Conservation (phyloP, 129 eudicot species). For the Pulicaria dysenterica region DNA sequence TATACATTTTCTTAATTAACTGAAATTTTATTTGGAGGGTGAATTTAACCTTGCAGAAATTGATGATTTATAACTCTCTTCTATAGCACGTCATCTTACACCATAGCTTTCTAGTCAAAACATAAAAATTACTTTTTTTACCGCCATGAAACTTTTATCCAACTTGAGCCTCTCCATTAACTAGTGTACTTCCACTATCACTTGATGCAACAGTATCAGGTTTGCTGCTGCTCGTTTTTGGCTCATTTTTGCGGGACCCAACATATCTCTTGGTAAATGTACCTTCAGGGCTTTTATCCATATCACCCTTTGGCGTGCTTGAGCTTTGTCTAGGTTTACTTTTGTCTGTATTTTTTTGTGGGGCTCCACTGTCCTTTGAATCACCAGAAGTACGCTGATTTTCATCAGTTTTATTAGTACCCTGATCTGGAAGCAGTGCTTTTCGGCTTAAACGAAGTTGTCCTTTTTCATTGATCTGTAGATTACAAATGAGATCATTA, state of each 20-base stretch:
- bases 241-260: conserved; percentile 46
- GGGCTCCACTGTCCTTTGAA: conserved; percentile 46
- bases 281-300: conserved; percentile 33
- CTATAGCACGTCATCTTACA: conserved; percentile 28
- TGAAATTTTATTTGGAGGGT: background rate
- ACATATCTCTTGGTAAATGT: conserved; percentile 47
- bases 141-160: conserved; percentile 38
- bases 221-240: conserved; percentile 48
- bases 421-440: conserved; percentile 81
- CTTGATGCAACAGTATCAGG: conserved; percentile 37
- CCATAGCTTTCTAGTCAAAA: conserved; percentile 27
- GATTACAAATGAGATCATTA: conserved; percentile 1
- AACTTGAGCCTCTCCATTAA: conserved; percentile 78
- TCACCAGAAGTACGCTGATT: conserved; percentile 38
- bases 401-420: conserved; percentile 50
- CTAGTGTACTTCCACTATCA: conserved; percentile 45
- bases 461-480: conserved; percentile 96
- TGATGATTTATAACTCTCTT: conserved; percentile 27
- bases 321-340: conserved; percentile 43
- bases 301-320: conserved; percentile 38
- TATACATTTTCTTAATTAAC: background rate
- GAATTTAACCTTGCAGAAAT: background rate
- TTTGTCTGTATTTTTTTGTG: conserved; percentile 46
- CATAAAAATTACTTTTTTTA: conserved; percentile 13
- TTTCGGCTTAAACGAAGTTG: conserved; percentile 94